These are phyloP conservation scores for Cenococcum geophilum DNA, from an alignment of 495 filamentous ascomycete species.

Conservation along the genomic window DNA sequence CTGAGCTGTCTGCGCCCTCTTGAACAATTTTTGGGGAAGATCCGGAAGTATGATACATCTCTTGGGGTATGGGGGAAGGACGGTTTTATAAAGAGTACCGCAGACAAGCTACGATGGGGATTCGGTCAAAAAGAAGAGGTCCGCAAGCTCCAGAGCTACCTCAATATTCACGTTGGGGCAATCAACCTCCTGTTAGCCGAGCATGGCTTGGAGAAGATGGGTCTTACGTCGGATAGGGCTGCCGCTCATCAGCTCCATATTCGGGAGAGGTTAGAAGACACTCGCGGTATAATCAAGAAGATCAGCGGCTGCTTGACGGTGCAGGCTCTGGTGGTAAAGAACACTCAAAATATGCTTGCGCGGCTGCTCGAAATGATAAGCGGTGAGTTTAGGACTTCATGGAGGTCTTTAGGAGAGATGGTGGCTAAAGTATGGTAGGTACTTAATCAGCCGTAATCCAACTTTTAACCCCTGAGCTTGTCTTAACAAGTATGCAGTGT, in stretches of 20 bases:
- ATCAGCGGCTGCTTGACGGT: not conserved
- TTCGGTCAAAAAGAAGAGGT: not conserved
- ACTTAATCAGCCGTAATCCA: not conserved
- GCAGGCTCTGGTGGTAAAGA: not conserved
- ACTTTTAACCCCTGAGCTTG: not conserved
- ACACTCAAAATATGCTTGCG: not conserved
- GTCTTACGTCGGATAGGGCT: not conserved
- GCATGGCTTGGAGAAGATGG: not conserved
- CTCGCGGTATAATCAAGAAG: not conserved
- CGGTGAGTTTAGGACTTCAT: not conserved
- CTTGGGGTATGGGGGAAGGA: not conserved
- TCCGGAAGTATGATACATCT: not conserved
- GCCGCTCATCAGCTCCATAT: not conserved
- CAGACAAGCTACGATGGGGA: not conserved
- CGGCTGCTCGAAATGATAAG: not conserved
- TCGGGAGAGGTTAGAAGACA: not conserved
- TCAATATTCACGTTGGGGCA: not conserved
- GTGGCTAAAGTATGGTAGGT: not conserved
- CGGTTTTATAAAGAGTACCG: not conserved
- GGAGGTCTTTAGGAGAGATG: not conserved
- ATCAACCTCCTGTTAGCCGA: not conserved
- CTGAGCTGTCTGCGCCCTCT: slow-evolving; percentile 9
- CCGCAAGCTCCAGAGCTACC: not conserved
- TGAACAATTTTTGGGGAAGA: slow-evolving; percentile 8
- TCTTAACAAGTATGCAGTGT: not conserved